Percentiles rank a stretch among this genome's conserved stretches.
Evolutionary conservation across 495 filamentous ascomycete species (phyloP).

Genomic region (Aspergillus bertholletiae): DNA sequence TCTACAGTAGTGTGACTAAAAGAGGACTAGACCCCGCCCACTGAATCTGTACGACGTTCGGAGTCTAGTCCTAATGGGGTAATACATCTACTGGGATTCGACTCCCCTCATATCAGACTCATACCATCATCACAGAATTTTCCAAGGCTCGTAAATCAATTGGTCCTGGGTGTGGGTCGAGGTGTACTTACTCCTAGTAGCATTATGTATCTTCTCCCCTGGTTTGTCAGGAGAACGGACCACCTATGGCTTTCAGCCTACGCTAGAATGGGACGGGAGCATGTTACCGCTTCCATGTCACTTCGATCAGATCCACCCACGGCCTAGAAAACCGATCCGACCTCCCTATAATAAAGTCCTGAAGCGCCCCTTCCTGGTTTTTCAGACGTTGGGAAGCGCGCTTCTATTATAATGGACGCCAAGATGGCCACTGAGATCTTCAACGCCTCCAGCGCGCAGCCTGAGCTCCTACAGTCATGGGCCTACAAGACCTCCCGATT

Average conservation of each 20-base stretch:
- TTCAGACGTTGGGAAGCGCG: neutral
- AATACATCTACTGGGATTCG: too few species aligned
- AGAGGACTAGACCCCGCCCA: conserved; percentile 23
- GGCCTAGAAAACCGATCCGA: neutral
- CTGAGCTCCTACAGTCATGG: conserved; percentile 4
- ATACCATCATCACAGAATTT: too few species aligned
- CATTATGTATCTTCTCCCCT: too few species aligned
- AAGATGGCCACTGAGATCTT: conserved; percentile 8
- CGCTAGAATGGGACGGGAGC: too few species aligned
- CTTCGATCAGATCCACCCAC: neutral
- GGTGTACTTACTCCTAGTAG: too few species aligned
- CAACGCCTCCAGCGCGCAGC: conserved; percentile 10
- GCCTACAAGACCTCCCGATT: neutral
- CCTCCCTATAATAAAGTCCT: neutral
- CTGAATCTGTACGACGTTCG: conserved; percentile 10
- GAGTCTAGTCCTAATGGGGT: conserved; percentile 26
- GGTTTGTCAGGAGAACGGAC: too few species aligned
- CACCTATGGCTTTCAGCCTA: too few species aligned
- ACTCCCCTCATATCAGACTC: too few species aligned
- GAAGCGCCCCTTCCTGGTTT: neutral
- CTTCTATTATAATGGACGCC: neutral
- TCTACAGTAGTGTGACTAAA: too few species aligned
- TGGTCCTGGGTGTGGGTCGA: too few species aligned
- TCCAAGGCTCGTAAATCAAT: too few species aligned
- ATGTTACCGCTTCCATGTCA: too few species aligned